These are phyloP conservation scores for Rostrohypoxylon terebratum DNA, from an alignment of 495 filamentous ascomycete genomes.

Conservation along the genomic window DNA sequence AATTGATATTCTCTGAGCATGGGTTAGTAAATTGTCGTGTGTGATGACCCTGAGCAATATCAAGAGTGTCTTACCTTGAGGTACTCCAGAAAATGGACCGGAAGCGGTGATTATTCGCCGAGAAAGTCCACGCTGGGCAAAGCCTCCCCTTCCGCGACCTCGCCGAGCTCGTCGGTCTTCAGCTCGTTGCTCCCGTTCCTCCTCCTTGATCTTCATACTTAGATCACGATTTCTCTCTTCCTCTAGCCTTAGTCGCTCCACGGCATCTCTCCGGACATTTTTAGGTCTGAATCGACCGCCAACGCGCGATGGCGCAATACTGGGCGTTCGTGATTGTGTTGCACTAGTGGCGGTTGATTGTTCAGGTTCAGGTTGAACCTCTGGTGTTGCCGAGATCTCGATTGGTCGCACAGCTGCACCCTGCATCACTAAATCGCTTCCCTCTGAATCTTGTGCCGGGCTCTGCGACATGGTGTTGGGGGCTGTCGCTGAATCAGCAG, in stretches of 20 bases:
- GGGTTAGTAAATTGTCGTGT: conserved; percentile 30
- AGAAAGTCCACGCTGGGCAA: conserved; percentile 51
- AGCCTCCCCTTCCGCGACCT: conserved; percentile 53
- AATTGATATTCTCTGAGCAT: conserved; percentile 43
- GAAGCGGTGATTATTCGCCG: conserved; percentile 50
- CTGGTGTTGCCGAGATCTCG: conserved; percentile 7
- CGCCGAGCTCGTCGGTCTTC: conserved; percentile 53
- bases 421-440: conserved; percentile 13
- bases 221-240: conserved; percentile 50
- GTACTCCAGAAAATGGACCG: conserved; percentile 55
- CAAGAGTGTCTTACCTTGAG: conserved; percentile 41
- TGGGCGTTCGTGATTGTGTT: conserved; percentile 36
- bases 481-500: conserved; percentile 26
- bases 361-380: conserved; percentile 27
- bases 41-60: not conserved
- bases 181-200: conserved; percentile 45
- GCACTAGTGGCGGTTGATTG: conserved; percentile 13
- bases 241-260: conserved; percentile 56
- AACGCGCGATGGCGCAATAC: conserved; percentile 33
- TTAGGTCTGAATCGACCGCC: conserved; percentile 56
- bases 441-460: conserved; percentile 19
- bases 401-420: conserved; percentile 1
- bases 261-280: conserved; percentile 55
- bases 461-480: conserved; percentile 17
- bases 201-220: conserved; percentile 48